Conservation (phyloP, 1,284 basidiomycete species). For the Sanghuangporus baumii region DNA sequence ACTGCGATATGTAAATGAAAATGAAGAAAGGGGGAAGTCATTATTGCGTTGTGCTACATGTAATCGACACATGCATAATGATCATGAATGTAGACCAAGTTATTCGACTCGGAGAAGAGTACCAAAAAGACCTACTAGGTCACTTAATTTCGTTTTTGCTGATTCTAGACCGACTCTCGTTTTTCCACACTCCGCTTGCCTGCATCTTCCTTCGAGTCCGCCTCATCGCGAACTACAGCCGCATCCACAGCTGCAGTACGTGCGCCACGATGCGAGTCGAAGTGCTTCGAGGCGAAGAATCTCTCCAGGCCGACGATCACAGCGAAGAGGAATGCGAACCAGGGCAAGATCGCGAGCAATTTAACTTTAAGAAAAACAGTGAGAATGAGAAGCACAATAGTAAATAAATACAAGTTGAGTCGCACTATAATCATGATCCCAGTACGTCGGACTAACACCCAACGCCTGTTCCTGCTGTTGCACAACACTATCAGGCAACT, state of each 20-base stretch:
- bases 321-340: constrained; percentile 43
- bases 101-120: background rate
- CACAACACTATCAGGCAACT: constrained; percentile 36
- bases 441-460: constrained; percentile 44
- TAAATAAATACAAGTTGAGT: background rate
- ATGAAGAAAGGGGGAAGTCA: no score
- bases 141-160: no score
- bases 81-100: no score
- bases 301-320: constrained; percentile 32
- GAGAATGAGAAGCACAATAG: background rate
- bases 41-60: no score
- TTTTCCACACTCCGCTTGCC: background rate
- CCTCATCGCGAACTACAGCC: background rate
- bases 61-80: no score
- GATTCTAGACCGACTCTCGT: background rate
- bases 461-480: constrained; percentile 32
- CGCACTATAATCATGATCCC: constrained; percentile 41
- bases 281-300: constrained; percentile 13
- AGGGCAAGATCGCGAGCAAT: constrained; percentile 42
- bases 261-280: background rate
- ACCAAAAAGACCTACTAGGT: background rate
- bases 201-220: background rate
- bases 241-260: background rate
- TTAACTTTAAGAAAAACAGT: constrained; percentile 29
- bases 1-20: no score